phyloP scores from a whole-genome alignment of 371 early-diverging fungal species.

The Lichtheimia corymbifera region DNA sequence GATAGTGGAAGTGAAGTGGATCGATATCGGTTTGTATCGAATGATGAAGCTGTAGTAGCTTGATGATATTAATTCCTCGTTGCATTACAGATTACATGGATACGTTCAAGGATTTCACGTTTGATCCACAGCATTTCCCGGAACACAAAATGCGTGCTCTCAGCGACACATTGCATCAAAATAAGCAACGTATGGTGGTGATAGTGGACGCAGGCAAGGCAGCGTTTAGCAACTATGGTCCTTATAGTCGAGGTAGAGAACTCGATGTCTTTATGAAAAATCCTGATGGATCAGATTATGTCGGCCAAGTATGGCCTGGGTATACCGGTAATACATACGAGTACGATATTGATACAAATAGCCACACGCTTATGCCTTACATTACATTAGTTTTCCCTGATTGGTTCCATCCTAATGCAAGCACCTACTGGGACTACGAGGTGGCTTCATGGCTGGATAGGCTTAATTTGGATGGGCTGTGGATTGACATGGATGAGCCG shows the following conservation, averaged over 20 bases:
- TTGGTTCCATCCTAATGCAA: slow-evolving; percentile 23
- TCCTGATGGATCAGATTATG: slow-evolving; percentile 40
- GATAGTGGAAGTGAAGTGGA: slow-evolving; percentile 57
- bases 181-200: slow-evolving; percentile 44
- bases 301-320: slow-evolving; percentile 73
- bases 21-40: slow-evolving; percentile 59
- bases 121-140: slow-evolving; percentile 48
- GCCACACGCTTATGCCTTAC: not conserved
- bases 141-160: slow-evolving; percentile 26
- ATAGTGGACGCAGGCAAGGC: slow-evolving; percentile 59
- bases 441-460: slow-evolving; percentile 10
- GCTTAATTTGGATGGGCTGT: slow-evolving; percentile 33
- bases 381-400: slow-evolving; percentile 18
- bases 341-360: not conserved
- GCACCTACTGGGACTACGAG: slow-evolving; percentile 16
- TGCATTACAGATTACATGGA: slow-evolving; percentile 55
- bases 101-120: slow-evolving; percentile 51
- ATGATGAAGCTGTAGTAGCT: not conserved
- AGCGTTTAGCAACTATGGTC: slow-evolving; percentile 30
- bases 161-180: slow-evolving; percentile 27
- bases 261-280: slow-evolving; percentile 53
- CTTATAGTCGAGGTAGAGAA: slow-evolving; percentile 40
- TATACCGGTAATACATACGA: slow-evolving; percentile 27
- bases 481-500: slow-evolving; percentile 81
- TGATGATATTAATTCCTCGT: not conserved